phyloP scores from a whole-genome alignment of 208 protist genomes.

The Leishmania martiniquensis region DNA sequence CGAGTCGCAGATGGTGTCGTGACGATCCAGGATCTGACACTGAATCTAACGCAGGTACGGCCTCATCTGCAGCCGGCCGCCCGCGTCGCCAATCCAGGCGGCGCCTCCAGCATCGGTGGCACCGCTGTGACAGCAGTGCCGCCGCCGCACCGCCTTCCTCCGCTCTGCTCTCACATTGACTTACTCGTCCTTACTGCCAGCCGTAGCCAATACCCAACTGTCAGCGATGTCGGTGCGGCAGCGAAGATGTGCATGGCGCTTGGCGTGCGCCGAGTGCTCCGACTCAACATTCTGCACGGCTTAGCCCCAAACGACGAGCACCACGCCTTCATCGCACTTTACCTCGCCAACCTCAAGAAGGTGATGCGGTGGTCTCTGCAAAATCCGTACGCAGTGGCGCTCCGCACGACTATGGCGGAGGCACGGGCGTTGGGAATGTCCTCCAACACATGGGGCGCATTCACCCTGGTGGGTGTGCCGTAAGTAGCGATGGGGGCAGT shows the following conservation, averaged over 20 bases:
- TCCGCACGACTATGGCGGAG: constrained; percentile 62
- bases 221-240: constrained; percentile 47
- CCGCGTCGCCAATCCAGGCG: not conserved
- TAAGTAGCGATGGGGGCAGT: constrained; percentile 20
- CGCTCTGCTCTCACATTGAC: constrained; percentile 39
- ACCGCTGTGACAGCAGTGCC: constrained; percentile 1
- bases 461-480: constrained; percentile 78
- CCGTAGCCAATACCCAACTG: constrained; percentile 35
- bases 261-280: constrained; percentile 70
- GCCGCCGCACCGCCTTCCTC: constrained; percentile 19
- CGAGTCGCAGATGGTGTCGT: constrained; percentile 78
- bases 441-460: constrained; percentile 61
- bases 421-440: constrained; percentile 36
- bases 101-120: not conserved
- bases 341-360: constrained; percentile 47
- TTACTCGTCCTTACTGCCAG: constrained; percentile 68
- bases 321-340: constrained; percentile 56
- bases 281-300: constrained; percentile 55
- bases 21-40: constrained; percentile 39
- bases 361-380: constrained; percentile 49
- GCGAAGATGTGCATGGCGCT: constrained; percentile 68
- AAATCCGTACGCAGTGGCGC: constrained; percentile 74
- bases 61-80: not conserved
- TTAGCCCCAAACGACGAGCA: constrained; percentile 51
- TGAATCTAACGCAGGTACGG: constrained; percentile 18